Conservation (phyloP, 2,329 filamentous ascomycete genomes). For the Phialocephala sp. region DNA sequence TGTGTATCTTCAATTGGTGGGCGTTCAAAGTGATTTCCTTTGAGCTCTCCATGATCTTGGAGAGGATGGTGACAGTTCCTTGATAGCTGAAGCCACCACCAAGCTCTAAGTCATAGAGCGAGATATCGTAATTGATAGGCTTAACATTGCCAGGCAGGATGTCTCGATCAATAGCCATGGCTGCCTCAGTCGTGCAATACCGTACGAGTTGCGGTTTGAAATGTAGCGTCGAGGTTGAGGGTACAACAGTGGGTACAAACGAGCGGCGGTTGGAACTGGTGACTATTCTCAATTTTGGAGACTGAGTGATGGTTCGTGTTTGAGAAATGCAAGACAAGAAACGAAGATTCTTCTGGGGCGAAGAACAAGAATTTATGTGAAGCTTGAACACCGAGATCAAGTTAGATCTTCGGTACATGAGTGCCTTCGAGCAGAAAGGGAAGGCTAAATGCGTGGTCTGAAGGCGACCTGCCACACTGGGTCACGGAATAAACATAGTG, state of each 20-base stretch:
- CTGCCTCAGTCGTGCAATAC: slow-evolving; percentile 32
- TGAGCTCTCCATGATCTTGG: slow-evolving; percentile 72
- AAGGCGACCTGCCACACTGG: neutral
- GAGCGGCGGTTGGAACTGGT: neutral
- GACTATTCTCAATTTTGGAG: neutral
- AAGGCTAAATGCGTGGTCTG: neutral
- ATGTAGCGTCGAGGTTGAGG: neutral
- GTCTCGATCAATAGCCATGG: slow-evolving; percentile 63
- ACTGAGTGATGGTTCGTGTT: slow-evolving; percentile 8
- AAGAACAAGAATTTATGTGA: slow-evolving; percentile 7
- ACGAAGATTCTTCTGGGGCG: slow-evolving; percentile 13
- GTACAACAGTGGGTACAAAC: slow-evolving; percentile 4
- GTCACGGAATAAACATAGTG: neutral
- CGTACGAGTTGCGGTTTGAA: slow-evolving; percentile 12
- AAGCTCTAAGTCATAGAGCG: slow-evolving; percentile 78
- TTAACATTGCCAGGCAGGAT: slow-evolving; percentile 71
- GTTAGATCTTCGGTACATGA: slow-evolving; percentile 19
- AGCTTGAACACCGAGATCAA: slow-evolving; percentile 13
- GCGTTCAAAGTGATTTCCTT: slow-evolving; percentile 84
- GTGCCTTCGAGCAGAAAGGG: neutral
- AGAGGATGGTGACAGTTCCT: slow-evolving; percentile 81
- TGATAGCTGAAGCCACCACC: slow-evolving; percentile 77
- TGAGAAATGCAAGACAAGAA: slow-evolving; percentile 14
- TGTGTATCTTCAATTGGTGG: slow-evolving; percentile 79
- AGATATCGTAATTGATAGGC: slow-evolving; percentile 84